Percentiles rank a stretch among this genome's conserved stretches.
phyloP scores from a whole-genome alignment of 352 stramenopile genomes.

The Phytophthora ohioensis region DNA sequence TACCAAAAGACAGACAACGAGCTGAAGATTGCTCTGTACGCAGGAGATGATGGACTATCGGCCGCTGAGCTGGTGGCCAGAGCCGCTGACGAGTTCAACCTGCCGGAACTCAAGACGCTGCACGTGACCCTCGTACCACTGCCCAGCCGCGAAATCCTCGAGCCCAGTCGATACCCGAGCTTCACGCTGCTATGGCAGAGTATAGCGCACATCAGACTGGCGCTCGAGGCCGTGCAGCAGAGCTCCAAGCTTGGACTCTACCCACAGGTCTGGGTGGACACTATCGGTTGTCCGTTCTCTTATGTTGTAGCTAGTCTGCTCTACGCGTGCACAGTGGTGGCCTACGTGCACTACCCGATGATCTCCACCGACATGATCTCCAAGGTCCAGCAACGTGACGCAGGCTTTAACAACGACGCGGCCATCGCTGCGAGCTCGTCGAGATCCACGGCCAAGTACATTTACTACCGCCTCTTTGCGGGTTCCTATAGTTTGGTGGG shows the following conservation, averaged over 20 bases:
- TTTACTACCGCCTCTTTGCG: slow-evolving; percentile 97
- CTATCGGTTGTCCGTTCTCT: slow-evolving; percentile 97
- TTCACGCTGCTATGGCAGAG: slow-evolving; percentile 98
- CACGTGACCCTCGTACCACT: slow-evolving; percentile 83
- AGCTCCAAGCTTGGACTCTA: slow-evolving; percentile 54
- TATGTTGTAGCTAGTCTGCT: slow-evolving; percentile 93
- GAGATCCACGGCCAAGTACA: slow-evolving; percentile 92
- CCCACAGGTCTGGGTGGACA: slow-evolving; percentile 97
- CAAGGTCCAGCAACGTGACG: slow-evolving; percentile 90
- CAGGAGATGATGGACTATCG: slow-evolving; percentile 78
- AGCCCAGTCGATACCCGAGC: slow-evolving; percentile 80
- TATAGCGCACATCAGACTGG: slow-evolving; percentile 93
- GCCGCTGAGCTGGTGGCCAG: slow-evolving; percentile 75
- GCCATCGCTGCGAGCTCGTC: slow-evolving; percentile 81
- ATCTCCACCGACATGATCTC: slow-evolving; percentile 99
- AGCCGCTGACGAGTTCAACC: slow-evolving; percentile 87
- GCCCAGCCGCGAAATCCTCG: slow-evolving; percentile 66
- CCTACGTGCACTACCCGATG: slow-evolving; percentile 99
- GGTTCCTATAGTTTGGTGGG: slow-evolving; percentile 91
- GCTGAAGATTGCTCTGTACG: slow-evolving; percentile 70
- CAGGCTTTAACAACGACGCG: slow-evolving; percentile 95
- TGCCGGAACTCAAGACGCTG: slow-evolving; percentile 72
- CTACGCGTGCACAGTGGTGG: slow-evolving; percentile 86
- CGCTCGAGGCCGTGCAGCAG: slow-evolving; percentile 83
- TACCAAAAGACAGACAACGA: slow-evolving; percentile 36